Evolutionary conservation across 2,329 filamentous ascomycete genomes (phyloP).

Genomic region (Beauveria australis): DNA sequence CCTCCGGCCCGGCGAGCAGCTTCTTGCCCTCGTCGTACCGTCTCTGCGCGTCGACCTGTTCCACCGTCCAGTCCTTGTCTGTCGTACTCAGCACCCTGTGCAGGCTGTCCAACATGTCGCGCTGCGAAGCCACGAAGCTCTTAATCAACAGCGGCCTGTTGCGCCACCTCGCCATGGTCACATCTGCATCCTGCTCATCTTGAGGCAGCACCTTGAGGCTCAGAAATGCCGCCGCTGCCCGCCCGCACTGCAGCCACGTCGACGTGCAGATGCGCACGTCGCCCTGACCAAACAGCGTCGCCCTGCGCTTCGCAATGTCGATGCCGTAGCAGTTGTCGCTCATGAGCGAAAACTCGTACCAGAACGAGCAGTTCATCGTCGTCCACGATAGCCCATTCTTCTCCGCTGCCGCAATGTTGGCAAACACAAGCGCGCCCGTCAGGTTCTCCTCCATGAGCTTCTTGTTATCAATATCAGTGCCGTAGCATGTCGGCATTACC

Average conservation of each 20-base stretch:
- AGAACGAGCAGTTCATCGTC: slow-evolving; percentile 36
- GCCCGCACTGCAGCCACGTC: slow-evolving; percentile 51
- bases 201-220: slow-evolving; percentile 38
- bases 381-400: slow-evolving; percentile 25
- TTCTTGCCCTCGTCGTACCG: slow-evolving; percentile 37
- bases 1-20: slow-evolving; percentile 29
- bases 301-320: slow-evolving; percentile 33
- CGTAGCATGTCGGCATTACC: slow-evolving; percentile 42
- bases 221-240: slow-evolving; percentile 42
- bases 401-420: slow-evolving; percentile 29
- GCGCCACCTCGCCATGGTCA: slow-evolving; percentile 28
- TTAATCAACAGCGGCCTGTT: slow-evolving; percentile 44
- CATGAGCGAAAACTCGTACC: slow-evolving; percentile 43
- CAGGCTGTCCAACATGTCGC: slow-evolving; percentile 56
- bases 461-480: slow-evolving; percentile 23
- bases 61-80: slow-evolving; percentile 53
- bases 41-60: slow-evolving; percentile 34
- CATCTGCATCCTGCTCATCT: slow-evolving; percentile 25
- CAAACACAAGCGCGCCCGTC: slow-evolving; percentile 10
- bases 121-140: slow-evolving; percentile 52
- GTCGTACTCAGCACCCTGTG: slow-evolving; percentile 49
- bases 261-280: slow-evolving; percentile 46
- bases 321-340: slow-evolving; percentile 35
- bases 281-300: slow-evolving; percentile 49
- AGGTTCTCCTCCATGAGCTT: slow-evolving; percentile 24